Evolutionary conservation across 192 early-diverging fungal species (phyloP).

Genomic region (Oehlia diaphana): DNA sequence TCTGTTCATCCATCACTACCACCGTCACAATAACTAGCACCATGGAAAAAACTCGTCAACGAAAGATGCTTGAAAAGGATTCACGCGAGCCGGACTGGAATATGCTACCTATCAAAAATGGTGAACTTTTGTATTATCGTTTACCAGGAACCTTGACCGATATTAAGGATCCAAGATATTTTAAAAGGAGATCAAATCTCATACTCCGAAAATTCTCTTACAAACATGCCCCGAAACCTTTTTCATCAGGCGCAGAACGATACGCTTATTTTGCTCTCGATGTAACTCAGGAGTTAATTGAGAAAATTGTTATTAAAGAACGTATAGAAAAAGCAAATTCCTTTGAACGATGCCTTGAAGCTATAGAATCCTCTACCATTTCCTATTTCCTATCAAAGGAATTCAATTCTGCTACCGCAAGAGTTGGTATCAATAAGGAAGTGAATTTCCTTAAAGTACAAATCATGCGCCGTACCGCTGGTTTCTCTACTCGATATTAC

Average conservation of each 20-base stretch:
- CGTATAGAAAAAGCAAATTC: background rate
- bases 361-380: constrained; percentile 6
- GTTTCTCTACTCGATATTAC: background rate
- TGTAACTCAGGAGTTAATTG: background rate
- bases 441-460: constrained; percentile 11
- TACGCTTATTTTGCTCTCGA: background rate
- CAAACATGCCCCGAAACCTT: no score
- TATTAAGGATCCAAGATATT: no score
- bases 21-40: background rate
- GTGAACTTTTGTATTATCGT: no score
- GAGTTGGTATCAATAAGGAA: background rate
- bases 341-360: constrained; percentile 7
- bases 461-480: background rate
- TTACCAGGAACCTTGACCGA: no score
- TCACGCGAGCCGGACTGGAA: no score
- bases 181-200: no score
- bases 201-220: no score
- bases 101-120: no score
- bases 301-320: constrained; percentile 18
- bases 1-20: background rate
- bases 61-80: no score
- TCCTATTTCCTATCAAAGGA: constrained; percentile 2
- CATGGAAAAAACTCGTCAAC: no score
- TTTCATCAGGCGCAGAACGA: no score
- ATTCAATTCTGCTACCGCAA: background rate